phyloP scores from a whole-genome alignment of 1,284 basidiomycete species.

The Leccinum ponderosum region DNA sequence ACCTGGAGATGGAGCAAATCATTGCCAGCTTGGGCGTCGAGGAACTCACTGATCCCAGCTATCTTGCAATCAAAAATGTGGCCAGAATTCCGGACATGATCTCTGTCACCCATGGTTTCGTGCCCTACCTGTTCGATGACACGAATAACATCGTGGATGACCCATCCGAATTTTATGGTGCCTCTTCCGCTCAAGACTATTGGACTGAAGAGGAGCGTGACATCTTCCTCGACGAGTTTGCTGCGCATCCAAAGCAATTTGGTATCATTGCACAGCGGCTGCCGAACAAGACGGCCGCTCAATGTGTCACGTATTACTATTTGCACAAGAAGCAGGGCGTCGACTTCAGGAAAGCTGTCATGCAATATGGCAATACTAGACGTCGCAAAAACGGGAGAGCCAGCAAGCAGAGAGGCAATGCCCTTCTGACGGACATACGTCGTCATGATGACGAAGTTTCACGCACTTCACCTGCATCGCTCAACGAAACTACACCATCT shows the following conservation, averaged over 20 bases:
- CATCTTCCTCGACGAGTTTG: constrained; percentile 81
- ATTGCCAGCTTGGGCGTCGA: constrained; percentile 91
- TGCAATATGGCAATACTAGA: constrained; percentile 64
- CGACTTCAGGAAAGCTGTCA: constrained; percentile 79
- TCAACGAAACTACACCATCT: constrained; percentile 32
- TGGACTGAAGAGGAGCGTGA: constrained; percentile 90
- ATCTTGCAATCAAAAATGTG: constrained; percentile 85
- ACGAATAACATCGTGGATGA: constrained; percentile 82
- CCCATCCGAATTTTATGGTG: constrained; percentile 77
- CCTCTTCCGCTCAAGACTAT: constrained; percentile 68
- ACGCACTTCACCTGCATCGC: constrained; percentile 36
- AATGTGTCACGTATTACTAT: constrained; percentile 96
- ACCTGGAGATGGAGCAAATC: constrained; percentile 97
- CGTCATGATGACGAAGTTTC: constrained; percentile 72
- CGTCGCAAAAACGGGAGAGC: constrained; percentile 57
- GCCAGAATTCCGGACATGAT: constrained; percentile 94
- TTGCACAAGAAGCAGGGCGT: constrained; percentile 88
- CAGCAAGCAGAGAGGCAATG: constrained; percentile 76
- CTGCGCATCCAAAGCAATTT: constrained; percentile 91
- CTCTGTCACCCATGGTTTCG: constrained; percentile 60
- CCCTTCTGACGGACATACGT: constrained; percentile 74
- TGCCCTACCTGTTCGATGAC: constrained; percentile 77
- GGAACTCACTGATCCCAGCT: constrained; percentile 88
- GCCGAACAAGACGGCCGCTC: constrained; percentile 82
- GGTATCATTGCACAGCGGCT: constrained; percentile 82